These are phyloP conservation scores for Bipolaris sorokiniana DNA, from an alignment of 2,329 filamentous ascomycete genomes.

Conservation along the genomic window DNA sequence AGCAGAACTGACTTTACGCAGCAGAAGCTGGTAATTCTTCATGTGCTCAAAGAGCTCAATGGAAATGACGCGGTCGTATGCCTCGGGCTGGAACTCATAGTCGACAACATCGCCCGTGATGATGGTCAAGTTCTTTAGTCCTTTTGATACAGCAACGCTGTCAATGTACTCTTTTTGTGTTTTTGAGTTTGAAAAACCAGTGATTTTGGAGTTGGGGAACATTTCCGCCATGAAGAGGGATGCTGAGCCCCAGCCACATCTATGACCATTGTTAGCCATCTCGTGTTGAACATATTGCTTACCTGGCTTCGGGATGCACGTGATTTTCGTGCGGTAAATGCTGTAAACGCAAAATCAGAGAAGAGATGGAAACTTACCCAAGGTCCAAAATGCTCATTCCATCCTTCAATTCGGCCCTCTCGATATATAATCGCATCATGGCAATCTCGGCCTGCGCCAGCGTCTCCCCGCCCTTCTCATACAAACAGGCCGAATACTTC, in stretches of 20 bases:
- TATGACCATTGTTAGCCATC: slow-evolving; percentile 46
- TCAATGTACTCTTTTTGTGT: slow-evolving; percentile 74
- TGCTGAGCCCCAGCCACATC: slow-evolving; percentile 72
- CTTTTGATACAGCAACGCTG: slow-evolving; percentile 60
- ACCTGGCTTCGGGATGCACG: neutral
- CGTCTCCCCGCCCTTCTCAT: slow-evolving; percentile 62
- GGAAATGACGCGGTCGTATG: slow-evolving; percentile 69
- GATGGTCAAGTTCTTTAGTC: slow-evolving; percentile 65
- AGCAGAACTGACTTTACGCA: slow-evolving; percentile 66
- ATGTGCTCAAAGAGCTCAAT: slow-evolving; percentile 79
- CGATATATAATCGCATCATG: slow-evolving; percentile 69
- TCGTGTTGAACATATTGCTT: neutral
- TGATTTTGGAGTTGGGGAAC: slow-evolving; percentile 66
- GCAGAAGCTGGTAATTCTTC: slow-evolving; percentile 74
- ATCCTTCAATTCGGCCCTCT: slow-evolving; percentile 64
- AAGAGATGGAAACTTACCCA: slow-evolving; percentile 57
- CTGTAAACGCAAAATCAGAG: slow-evolving; percentile 13
- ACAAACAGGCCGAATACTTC: slow-evolving; percentile 75
- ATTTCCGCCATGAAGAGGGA: slow-evolving; percentile 69
- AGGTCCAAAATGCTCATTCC: slow-evolving; percentile 68
- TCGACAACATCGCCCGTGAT: slow-evolving; percentile 71
- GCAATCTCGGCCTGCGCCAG: slow-evolving; percentile 69
- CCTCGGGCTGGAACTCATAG: slow-evolving; percentile 65
- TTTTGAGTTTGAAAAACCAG: slow-evolving; percentile 71
- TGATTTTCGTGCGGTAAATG: neutral